Base-by-base conservation (phyloP, 176 grass and related monocot species). In the Tillandsia fasciculata region DNA sequence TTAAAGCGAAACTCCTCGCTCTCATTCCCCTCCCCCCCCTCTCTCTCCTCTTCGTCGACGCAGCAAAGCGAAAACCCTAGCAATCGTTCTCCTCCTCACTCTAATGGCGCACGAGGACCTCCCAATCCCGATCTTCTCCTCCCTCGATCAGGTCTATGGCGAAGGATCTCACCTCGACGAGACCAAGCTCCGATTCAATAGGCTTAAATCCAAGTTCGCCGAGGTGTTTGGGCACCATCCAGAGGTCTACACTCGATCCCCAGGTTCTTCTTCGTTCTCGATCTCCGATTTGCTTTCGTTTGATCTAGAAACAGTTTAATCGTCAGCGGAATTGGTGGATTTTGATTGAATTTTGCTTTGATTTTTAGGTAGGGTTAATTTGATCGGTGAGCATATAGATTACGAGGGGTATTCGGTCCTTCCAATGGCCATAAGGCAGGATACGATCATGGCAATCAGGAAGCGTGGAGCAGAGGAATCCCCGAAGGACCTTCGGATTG, bases 331-430 rank as follows among this genome's bases (percentile, higher is more conserved):
- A 56, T 56, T 13, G 53, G 13, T 12, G 53, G 15, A n/a, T 56
- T 56, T n/a, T 56, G 12, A 56, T 56, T 3, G 53, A 3, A 56
- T 12, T 12, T 7, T 28, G 18, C 48, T 72, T 20, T 26, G 71
- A 48, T 70, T 72, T 53, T 77, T 63, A 96, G 93, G 93, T 58
- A 78, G 93, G 84, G 93, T 97, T 63, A 97, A 96, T 71, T 80
- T 97, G 20, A 97, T 97, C 23, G 89, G 93, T 49, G 93, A 97
- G 80, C 89, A 92, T 77, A 97, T 97, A 63, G 93, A 97, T 76
- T 90, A 90, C 76, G 89, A 97, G 79, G 93, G 93, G 1, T 92
- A 92, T 69, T 90, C 89, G 17, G 93, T 92, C 57, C 81, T 97
- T 63, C 93, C 93, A 53, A 92, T 97, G 93, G 89, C 93, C 58